Conservation (phyloP, 305 asterid species). For the Solanum hybrid region DNA sequence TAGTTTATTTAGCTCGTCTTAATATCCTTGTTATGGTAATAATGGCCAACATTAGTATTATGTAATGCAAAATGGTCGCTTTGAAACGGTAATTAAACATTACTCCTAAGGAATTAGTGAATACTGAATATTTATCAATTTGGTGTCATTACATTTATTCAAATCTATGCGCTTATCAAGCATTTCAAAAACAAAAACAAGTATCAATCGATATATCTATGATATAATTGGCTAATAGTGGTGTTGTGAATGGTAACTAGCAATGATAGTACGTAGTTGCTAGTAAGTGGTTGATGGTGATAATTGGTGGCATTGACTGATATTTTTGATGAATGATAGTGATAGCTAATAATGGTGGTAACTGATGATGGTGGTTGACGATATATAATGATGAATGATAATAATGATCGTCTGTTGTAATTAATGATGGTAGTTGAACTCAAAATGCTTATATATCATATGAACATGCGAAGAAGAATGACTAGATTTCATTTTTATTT, state of each 20-base stretch:
- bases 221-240: neutral
- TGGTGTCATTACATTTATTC: neutral
- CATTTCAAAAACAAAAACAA: neutral
- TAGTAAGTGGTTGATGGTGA: neutral
- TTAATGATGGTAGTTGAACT: neutral
- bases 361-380: neutral
- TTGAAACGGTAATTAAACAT: neutral
- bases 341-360: neutral
- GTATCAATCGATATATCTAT: neutral
- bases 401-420: neutral
- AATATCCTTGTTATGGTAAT: neutral
- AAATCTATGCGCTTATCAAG: neutral
- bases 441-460: no score
- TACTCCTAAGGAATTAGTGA: neutral
- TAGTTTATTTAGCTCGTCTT: neutral
- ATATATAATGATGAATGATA: neutral
- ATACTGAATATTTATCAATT: neutral
- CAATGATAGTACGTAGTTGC: neutral
- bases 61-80: neutral
- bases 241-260: neutral
- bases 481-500: neutral
- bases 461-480: neutral
- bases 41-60: neutral
- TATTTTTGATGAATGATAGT: neutral
- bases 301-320: rapidly evolving